phyloP scores from a whole-genome alignment of 768 basidiomycete genomes.

The Lactarius sanguifluus region DNA sequence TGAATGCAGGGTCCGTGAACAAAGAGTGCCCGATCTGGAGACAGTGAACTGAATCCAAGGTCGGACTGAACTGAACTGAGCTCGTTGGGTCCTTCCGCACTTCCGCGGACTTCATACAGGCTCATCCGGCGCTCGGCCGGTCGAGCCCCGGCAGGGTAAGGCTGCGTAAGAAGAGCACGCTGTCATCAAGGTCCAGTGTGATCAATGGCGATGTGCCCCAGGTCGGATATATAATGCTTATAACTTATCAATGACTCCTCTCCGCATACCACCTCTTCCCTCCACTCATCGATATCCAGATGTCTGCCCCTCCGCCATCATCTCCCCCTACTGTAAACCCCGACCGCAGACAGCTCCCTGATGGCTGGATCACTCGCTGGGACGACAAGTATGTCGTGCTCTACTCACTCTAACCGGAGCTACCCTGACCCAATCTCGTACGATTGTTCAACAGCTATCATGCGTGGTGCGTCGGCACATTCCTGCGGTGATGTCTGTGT shows the following conservation, averaged over 20 bases:
- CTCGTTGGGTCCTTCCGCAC: conserved; percentile 16
- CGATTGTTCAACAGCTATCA: conserved; percentile 50
- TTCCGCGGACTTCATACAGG: conserved; percentile 17
- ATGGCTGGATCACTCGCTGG: conserved; percentile 68
- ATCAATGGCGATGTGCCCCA: conserved; percentile 19
- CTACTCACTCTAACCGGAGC: conserved; percentile 31
- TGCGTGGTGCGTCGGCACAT: conserved; percentile 53
- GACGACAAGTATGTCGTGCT: conserved; percentile 56
- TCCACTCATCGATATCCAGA: conserved; percentile 41
- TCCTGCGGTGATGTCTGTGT: background rate
- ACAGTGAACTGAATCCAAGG: background rate
- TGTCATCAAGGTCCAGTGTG: conserved; percentile 24
- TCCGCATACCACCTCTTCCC: conserved; percentile 19
- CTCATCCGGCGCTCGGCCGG: conserved; percentile 27
- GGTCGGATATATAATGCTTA: conserved; percentile 25
- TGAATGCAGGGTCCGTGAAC: conserved; percentile 5
- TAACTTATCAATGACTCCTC: conserved; percentile 24
- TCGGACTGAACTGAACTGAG: conserved; percentile 9
- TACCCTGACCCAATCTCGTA: conserved; percentile 17
- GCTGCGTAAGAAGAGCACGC: conserved; percentile 25
- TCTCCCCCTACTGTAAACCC: conserved; percentile 40
- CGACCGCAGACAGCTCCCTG: conserved; percentile 61
- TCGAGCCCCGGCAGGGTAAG: conserved; percentile 15
- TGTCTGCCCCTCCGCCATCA: conserved; percentile 41
- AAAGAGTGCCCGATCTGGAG: conserved; percentile 5